A percentile compares a stretch with the other conserved stretches of the same genome.
phyloP scores from a whole-genome alignment of 2,329 filamentous ascomycete species.

The Graphilbum sp. region DNA sequence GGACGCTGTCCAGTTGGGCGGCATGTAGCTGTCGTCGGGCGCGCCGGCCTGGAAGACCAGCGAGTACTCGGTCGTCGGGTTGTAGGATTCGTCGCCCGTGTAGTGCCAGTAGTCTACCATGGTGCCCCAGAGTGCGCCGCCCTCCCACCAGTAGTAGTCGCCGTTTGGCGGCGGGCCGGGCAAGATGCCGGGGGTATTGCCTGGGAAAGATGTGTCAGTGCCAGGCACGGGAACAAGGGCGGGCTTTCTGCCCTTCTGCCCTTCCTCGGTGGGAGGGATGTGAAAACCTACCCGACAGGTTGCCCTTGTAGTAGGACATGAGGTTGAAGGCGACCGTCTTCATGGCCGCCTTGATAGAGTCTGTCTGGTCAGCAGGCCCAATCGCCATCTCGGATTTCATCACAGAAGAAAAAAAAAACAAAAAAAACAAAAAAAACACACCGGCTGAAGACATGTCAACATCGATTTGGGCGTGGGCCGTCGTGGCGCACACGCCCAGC shows the following conservation, averaged over 20 bases:
- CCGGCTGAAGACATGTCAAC: slow-evolving; percentile 7
- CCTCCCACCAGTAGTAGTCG: slow-evolving; percentile 62
- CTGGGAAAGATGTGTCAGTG: slow-evolving; percentile 10
- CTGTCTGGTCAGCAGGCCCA: slow-evolving; percentile 14
- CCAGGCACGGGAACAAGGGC: too few species aligned
- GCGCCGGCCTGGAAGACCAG: slow-evolving; percentile 43
- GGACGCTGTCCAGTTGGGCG: slow-evolving; percentile 38
- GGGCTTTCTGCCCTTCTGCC: too few species aligned
- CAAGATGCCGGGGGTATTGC: slow-evolving; percentile 37
- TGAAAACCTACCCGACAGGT: slow-evolving; percentile 15
- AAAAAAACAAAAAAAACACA: neutral
- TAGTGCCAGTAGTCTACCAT: slow-evolving; percentile 55
- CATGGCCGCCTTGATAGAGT: slow-evolving; percentile 29
- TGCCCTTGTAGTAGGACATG: slow-evolving; percentile 33
- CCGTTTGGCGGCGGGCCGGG: slow-evolving; percentile 35
- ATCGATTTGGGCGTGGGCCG: slow-evolving; percentile 6
- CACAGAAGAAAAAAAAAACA: neutral
- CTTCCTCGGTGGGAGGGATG: too few species aligned
- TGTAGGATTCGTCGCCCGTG: slow-evolving; percentile 48
- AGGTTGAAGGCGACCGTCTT: slow-evolving; percentile 31
- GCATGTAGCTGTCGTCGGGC: slow-evolving; percentile 38
- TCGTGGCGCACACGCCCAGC: slow-evolving; percentile 5
- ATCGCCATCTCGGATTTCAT: neutral
- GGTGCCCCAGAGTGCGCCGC: slow-evolving; percentile 50
- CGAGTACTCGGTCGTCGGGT: slow-evolving; percentile 37